Evolutionary conservation across 2,329 filamentous ascomycete species (phyloP), one percentile per base, ranked within the genome.

Genomic region (Fusarium paranaense): DNA sequence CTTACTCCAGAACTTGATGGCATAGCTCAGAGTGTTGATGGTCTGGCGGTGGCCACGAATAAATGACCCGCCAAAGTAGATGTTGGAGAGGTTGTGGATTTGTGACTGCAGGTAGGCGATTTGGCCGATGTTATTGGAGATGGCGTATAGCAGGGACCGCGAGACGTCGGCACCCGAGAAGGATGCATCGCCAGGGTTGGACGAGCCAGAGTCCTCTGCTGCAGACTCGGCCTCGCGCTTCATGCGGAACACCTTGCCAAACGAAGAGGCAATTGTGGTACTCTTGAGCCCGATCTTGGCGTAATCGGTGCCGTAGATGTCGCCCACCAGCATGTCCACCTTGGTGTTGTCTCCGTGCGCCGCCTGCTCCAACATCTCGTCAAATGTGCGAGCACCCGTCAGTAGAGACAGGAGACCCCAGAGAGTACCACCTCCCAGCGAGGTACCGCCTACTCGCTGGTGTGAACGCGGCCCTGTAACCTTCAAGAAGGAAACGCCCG

Each of bases 91-190:
- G 54, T 93, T 90, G 84, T 99, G 96, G 80, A 98, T 97, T 82
- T 98, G 95, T 7, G 95, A 97, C 81, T 98, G 97, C n/a, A 99
- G 87, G 82, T 97, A 98, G 50, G 97, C 95, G 78, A 99, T 97
- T 85, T 99, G 97, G 18, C 97, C 97, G 73, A 98, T 98, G 84
- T 98, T 98, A 86, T 98, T 98, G 82, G 93, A 96, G 76, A 98
- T 95, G 27, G 97, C 97, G 83, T 98, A 99, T 0, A 99, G 90
- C 20, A 99, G 88, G 56, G 95, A 98, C 35, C 96, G 89, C 27
- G 94, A 97, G 73, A 99, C 94, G 82, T 99, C 97, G 80, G 95
- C 91, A 38, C 91, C 88, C 20, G 90, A 91, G 83, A 98, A 98
- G 37, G 78, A 76, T 60, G 76, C 67, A 54, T 79, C 67, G 54